phyloP scores from a whole-genome alignment of 108 stramenopile species.

The Aurantiochytrium sp. region DNA sequence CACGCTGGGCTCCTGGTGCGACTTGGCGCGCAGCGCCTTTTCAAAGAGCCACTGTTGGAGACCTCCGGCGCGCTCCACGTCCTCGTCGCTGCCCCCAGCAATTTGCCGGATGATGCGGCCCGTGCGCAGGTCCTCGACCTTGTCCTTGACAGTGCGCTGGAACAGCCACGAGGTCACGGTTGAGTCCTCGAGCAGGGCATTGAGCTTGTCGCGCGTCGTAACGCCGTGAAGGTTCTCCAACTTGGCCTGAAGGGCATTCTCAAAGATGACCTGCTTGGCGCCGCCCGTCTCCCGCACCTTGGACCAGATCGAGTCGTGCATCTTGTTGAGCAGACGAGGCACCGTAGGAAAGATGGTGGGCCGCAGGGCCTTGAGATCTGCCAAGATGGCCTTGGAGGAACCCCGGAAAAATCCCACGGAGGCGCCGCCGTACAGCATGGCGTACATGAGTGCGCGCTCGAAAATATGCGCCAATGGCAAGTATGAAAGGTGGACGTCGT shows the following conservation, averaged over 20 bases:
- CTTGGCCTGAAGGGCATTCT: background rate
- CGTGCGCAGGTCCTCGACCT: background rate
- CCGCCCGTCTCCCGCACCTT: background rate
- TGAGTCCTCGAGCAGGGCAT: background rate
- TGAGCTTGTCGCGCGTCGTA: background rate
- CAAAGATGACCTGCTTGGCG: background rate
- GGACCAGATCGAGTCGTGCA: constrained; percentile 58
- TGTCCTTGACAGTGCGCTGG: background rate
- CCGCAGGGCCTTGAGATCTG: constrained; percentile 75
- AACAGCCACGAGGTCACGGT: background rate
- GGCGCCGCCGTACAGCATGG: constrained; percentile 58
- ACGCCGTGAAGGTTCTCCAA: background rate
- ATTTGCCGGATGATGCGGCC: background rate
- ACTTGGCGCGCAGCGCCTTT: background rate
- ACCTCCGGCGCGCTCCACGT: background rate
- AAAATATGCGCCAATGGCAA: constrained; percentile 92
- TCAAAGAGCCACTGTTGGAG: constrained; percentile 22
- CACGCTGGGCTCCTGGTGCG: constrained; percentile 69
- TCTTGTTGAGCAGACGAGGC: constrained; percentile 85
- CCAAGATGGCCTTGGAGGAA: constrained; percentile 64
- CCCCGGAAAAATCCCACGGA: constrained; percentile 77
- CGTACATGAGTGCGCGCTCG: constrained; percentile 64
- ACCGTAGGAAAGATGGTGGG: constrained; percentile 80
- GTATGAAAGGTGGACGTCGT: constrained; percentile 83
- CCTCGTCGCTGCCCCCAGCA: background rate